Evolutionary conservation across 176 grass and related monocot species (phyloP), one percentile per base, ranked within the genome.

Genomic region (Musa troglodytarum): DNA sequence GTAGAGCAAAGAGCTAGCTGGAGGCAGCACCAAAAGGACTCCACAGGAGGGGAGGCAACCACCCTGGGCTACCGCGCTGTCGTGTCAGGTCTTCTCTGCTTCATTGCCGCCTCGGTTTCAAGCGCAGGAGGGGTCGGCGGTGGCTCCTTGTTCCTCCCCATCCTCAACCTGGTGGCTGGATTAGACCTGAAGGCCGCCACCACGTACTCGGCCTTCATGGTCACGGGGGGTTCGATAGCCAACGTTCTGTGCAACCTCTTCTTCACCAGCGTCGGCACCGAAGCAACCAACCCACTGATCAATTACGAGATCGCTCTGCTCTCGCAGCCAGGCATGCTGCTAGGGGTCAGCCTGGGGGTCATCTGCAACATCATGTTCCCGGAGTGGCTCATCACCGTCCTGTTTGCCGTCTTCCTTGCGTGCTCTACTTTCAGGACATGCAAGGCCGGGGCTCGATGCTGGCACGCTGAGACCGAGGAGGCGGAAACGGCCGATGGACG

Each of bases 271-370:
- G 16, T 9, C 10, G 29, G 74, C 14, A 9, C 15, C 8, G 55
- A 7, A 21, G 74, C 34, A 43, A 43, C 55, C 53, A 66, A 65
- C 54, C 23, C 84, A 0, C 67, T 86, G 68, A 82, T 96, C 69
- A 82, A 87, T 80, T 96, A 92, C 67, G 85, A 92, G 69, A 84
- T 96, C 71, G 78, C 85, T 24, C 87, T 96, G 28, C 80, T 84
- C 15, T 92, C 88, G 57, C 78, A 96, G 82, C 85, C 92, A 59
- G 81, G 86, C 83, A 88, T 96, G 78, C 84, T 92, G 9, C 82
- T 96, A 53, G 92, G 89, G 13, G 89, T 96, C 17, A 96, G 89
- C 78, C 49, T 92, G 78, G 92, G 92, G 56, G 89, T 96, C 22
- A 56, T 88, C 22, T 92, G 87, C 84, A 96, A 96, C 78, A 62